phyloP scores from a whole-genome alignment of 1,284 basidiomycete species.

The Ustilago shanxiensis region DNA sequence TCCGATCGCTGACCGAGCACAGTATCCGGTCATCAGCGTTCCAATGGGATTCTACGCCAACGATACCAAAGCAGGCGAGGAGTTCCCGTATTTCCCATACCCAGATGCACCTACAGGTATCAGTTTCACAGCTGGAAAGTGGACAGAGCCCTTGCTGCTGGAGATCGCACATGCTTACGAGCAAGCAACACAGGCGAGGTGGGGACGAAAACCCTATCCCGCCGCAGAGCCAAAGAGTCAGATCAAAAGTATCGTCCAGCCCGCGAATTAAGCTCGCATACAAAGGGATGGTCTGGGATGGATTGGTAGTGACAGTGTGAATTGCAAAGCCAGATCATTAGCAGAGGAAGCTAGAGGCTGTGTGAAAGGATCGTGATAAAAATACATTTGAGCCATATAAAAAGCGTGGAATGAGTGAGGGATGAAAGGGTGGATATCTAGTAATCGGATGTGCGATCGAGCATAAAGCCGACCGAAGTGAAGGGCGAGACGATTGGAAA shows the following conservation, averaged over 20 bases:
- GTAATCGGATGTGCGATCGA: not conserved
- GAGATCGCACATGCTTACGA: constrained; percentile 78
- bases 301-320: not conserved
- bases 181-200: constrained; percentile 76
- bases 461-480: no score
- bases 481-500: not conserved
- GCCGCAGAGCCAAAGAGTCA: constrained; percentile 78
- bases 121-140: constrained; percentile 77
- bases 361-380: not conserved
- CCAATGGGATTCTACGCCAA: constrained; percentile 45
- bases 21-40: constrained; percentile 38
- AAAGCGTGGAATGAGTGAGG: not conserved
- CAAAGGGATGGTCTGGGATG: no score
- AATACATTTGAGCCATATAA: constrained; percentile 3
- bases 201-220: constrained; percentile 74
- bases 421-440: not conserved
- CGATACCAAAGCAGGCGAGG: constrained; percentile 11
- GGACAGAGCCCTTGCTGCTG: constrained; percentile 76
- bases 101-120: constrained; percentile 74
- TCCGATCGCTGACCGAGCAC: constrained; percentile 29
- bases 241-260: constrained; percentile 73
- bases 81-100: constrained; percentile 34
- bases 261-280: not conserved
- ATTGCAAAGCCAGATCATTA: not conserved
- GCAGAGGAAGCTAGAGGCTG: not conserved